Percentiles rank a stretch among this genome's conserved stretches.
phyloP scores from a whole-genome alignment of 345 rosid genomes.

The Corchorus olitorius region DNA sequence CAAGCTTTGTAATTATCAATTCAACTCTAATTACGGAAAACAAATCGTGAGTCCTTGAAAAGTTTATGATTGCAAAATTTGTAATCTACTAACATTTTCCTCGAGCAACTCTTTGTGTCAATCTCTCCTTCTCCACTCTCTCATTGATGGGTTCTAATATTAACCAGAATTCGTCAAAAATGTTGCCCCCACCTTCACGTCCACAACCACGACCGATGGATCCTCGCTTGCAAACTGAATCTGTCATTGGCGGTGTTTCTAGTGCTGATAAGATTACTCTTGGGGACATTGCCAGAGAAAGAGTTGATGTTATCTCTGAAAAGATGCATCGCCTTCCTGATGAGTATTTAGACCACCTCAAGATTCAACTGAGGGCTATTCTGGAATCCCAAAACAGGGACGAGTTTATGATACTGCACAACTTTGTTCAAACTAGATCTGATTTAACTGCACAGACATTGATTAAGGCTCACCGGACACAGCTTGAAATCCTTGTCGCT shows the following conservation, averaged over 20 bases:
- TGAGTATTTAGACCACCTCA: constrained; percentile 77
- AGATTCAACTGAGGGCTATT: constrained; percentile 66
- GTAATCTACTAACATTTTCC: neutral
- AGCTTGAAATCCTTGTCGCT: constrained; percentile 87
- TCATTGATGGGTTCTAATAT: constrained; percentile 58
- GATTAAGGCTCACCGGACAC: constrained; percentile 74
- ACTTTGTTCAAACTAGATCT: constrained; percentile 70
- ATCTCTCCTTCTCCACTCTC: neutral
- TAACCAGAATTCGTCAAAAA: constrained; percentile 56
- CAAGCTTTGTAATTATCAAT: too few relatives aligned
- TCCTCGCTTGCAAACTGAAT: constrained; percentile 50
- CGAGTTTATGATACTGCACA: constrained; percentile 76
- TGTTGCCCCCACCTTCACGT: constrained; percentile 75
- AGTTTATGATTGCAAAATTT: too few relatives aligned
- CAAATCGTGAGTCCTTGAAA: too few relatives aligned
- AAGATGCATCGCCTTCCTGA: constrained; percentile 77
- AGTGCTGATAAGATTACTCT: constrained; percentile 74
- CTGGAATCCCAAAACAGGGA: constrained; percentile 85
- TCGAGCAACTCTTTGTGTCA: neutral
- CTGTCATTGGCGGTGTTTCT: constrained; percentile 63
- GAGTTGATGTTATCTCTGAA: constrained; percentile 74
- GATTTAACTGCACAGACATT: constrained; percentile 85
- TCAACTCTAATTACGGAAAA: too few relatives aligned
- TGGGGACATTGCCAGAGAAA: constrained; percentile 83
- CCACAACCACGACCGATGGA: constrained; percentile 57